A percentile compares a stretch with the other conserved stretches of the same genome.
phyloP scores from a whole-genome alignment of 202 grass and related monocot genomes.

The Zoysia matrella region DNA sequence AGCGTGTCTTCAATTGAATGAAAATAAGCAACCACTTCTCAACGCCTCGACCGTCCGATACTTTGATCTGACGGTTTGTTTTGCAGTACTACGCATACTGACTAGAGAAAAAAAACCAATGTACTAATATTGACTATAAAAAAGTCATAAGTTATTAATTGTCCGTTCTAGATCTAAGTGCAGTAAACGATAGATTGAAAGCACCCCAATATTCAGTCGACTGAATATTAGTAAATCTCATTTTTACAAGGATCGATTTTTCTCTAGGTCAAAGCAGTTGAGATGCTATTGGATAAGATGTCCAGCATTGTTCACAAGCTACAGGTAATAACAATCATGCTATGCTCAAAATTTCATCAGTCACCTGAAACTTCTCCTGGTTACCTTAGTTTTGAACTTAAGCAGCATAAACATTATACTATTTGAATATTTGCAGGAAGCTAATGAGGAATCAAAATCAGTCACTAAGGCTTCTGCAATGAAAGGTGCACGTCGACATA shows the following conservation, averaged over 20 bases:
- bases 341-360: not conserved
- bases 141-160: too few species aligned
- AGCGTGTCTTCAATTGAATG: too few species aligned
- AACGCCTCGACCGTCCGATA: too few species aligned
- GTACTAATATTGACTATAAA: too few species aligned
- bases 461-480: conserved; percentile 73
- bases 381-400: not conserved
- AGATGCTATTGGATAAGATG: conserved; percentile 73
- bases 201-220: too few species aligned
- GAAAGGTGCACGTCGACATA: conserved; percentile 63
- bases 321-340: conserved; percentile 52
- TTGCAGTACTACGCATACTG: too few species aligned
- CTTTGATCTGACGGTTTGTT: too few species aligned
- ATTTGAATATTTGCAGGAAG: conserved; percentile 53
- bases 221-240: too few species aligned
- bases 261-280: conserved; percentile 66
- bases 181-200: too few species aligned
- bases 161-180: too few species aligned
- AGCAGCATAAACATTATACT: not conserved
- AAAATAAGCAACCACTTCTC: too few species aligned
- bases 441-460: conserved; percentile 85
- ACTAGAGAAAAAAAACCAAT: too few species aligned
- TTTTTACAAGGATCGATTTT: conserved; percentile 14
- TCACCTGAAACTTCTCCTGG: not conserved
- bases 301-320: conserved; percentile 75